Evolutionary conservation across 495 filamentous ascomycete genomes (phyloP), one percentile per base, ranked within the genome.

Genomic region (Hypoxylon fragiforme): DNA sequence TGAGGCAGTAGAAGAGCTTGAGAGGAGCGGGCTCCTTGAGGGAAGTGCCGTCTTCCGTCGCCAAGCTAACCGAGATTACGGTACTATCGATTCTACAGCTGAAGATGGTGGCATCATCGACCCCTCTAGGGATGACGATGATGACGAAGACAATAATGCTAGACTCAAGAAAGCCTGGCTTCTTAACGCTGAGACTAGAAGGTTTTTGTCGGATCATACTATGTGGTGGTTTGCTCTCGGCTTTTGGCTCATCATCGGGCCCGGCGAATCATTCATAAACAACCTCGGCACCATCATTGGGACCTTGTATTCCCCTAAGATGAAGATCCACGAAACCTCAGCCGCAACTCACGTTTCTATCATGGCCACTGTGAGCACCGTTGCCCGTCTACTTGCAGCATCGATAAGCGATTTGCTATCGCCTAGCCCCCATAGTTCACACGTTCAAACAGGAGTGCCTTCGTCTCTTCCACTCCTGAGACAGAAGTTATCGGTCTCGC

Each of bases 231-330:
- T 98, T 50, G 89, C 91, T 0, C 68, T 85, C 1, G 94, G 92
- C 16, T 95, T 98, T 73, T 95, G 97, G 79, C 78, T 97, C 56
- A 89, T 95, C 53, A 90, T 88, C 42, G 94, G 94, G 2, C 92
- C 94, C 0, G 92, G 92, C 14, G 94, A 98, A 75, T 86, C 91
- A 7, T 98, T 96, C 70, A 91, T 97, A 63, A 98, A 97, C 73
- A 98, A 98, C 60, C 80, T 98, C 38, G 94, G 94, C 35, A 95
- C 92, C 15, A 85, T 98, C 50, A 90, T 96, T 62, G 86, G 87
- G 52, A 91, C 94, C 1, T 75, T 97, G 7, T 88, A 85, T 46
- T 85, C 89, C 0, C 80, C 83, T 8, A 69, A 75, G 7, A 60
- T 68, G 19, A 60, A 58, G 3, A 65, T 73, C 6, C 67, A 77